Conservation (phyloP, 768 basidiomycete species). For the Russula griseocarnosa region DNA sequence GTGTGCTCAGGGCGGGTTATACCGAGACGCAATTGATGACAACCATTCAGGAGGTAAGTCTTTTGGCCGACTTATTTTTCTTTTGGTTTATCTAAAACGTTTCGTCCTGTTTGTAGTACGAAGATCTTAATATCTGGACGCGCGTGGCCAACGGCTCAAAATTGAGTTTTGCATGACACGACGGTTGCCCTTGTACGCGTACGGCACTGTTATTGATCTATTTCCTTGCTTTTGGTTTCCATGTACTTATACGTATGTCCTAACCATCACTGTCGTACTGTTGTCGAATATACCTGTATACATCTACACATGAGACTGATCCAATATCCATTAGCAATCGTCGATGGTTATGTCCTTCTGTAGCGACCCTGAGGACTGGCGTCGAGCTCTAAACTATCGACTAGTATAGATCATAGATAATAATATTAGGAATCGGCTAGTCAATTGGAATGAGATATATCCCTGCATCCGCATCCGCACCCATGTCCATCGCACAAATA, state of each 20-base stretch:
- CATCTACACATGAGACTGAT: not conserved
- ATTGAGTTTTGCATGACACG: slow-evolving; percentile 51
- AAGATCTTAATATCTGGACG: slow-evolving; percentile 73
- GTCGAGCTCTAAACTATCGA: not conserved
- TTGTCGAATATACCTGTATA: slow-evolving; percentile 21
- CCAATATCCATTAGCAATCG: not conserved
- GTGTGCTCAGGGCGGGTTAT: slow-evolving; percentile 82
- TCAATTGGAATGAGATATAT: not conserved
- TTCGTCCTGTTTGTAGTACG: slow-evolving; percentile 73
- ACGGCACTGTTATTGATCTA: slow-evolving; percentile 7
- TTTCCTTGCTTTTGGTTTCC: slow-evolving; percentile 1
- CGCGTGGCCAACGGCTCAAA: slow-evolving; percentile 82
- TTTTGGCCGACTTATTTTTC: too few species aligned
- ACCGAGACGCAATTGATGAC: slow-evolving; percentile 89
- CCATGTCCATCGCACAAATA: not conserved
- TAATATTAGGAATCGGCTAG: slow-evolving; percentile 1
- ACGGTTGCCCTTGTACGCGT: too few species aligned
- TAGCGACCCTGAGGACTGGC: not conserved
- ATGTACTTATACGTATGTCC: slow-evolving; percentile 13
- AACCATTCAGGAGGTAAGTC: slow-evolving; percentile 70
- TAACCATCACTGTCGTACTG: slow-evolving; percentile 20
- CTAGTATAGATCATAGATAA: not conserved
- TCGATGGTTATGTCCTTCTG: not conserved
- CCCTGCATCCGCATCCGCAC: not conserved
- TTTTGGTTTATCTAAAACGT: too few species aligned